Evolutionary conservation across 805 yeast species (phyloP), one percentile per base, ranked within the genome.

Genomic region (Scheffersomyces spartinae): DNA sequence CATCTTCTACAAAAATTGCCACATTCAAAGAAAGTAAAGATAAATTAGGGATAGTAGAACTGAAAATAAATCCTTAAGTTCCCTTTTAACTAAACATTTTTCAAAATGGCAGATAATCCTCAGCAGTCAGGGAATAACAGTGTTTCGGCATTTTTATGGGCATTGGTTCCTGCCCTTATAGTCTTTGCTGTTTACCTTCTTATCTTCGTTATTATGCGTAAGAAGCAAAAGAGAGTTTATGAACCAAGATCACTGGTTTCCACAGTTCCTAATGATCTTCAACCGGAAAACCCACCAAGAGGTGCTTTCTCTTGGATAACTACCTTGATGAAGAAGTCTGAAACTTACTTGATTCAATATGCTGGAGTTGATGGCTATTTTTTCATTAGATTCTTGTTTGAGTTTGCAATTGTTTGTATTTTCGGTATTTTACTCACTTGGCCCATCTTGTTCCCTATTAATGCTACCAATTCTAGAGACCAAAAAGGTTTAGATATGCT

Each of bases 291-390:
- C 20, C 43, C 59, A 20, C 66, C 70, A 4, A 31, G 40, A 4
- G 72, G 73, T 9, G 46, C 57, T 1, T 63, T 68, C 32, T 44
- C 52, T 4, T 81, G 91, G 91, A 36, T 74, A 5, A 42, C 61
- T 2, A 57, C 49, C 28, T 30, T 79, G 13, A 38, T 74, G 32
- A 34, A 53, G 4, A 68, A 67, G 43, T 77, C 84, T 1, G 76
- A 74, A 32, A 46, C 71, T 1, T 79, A 62, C 48, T 38, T 75
- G 21, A 59, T 81, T 39, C 86, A 79, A 51, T 75, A 76, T 34
- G 57, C 76, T 19, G 81, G 86, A 27, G 47, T 73, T 17, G 93
- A 81, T 50, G 91, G 91, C 2, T 81, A 76, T 46, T 74, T 81
- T 45, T 80, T 74, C 44, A 49, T 78, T 26, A 62, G 93, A 34